phyloP scores from a whole-genome alignment of 192 early-diverging fungal genomes.

The Coemansia sp. region DNA sequence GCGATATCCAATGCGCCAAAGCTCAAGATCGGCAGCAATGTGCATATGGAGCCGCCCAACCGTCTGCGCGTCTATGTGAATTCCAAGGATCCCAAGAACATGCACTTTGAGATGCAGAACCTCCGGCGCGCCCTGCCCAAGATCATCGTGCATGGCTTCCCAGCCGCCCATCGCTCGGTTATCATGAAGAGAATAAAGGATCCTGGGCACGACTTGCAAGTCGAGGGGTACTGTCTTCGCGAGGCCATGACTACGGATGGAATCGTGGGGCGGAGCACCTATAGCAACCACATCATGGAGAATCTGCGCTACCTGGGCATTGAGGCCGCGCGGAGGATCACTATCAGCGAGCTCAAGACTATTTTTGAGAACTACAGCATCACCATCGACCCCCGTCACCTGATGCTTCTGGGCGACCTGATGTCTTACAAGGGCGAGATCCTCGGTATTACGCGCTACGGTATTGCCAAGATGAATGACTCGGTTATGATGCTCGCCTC shows the following conservation, averaged over 20 bases:
- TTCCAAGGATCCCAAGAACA: slow-evolving; percentile 58
- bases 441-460: slow-evolving; percentile 96
- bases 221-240: slow-evolving; percentile 91
- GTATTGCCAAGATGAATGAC: slow-evolving; percentile 99
- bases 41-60: slow-evolving; percentile 60
- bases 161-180: slow-evolving; percentile 79
- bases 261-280: slow-evolving; percentile 73
- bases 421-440: slow-evolving; percentile 99
- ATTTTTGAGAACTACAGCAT: slow-evolving; percentile 89
- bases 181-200: slow-evolving; percentile 54
- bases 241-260: slow-evolving; percentile 97
- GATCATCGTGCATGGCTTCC: slow-evolving; percentile 86
- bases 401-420: slow-evolving; percentile 95
- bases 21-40: slow-evolving; percentile 81
- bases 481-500: slow-evolving; percentile 98
- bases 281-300: slow-evolving; percentile 93
- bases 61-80: slow-evolving; percentile 66
- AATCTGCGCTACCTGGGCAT: slow-evolving; percentile 88
- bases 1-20: slow-evolving; percentile 80
- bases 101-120: slow-evolving; percentile 73
- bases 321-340: slow-evolving; percentile 89
- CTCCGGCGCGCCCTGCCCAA: slow-evolving; percentile 83
- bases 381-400: slow-evolving; percentile 92
- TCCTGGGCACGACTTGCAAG: slow-evolving; percentile 38
- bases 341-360: slow-evolving; percentile 83